Evolutionary conservation across 176 grass and related monocot genomes (phyloP).

Genomic region (Dactylis glomerata): DNA sequence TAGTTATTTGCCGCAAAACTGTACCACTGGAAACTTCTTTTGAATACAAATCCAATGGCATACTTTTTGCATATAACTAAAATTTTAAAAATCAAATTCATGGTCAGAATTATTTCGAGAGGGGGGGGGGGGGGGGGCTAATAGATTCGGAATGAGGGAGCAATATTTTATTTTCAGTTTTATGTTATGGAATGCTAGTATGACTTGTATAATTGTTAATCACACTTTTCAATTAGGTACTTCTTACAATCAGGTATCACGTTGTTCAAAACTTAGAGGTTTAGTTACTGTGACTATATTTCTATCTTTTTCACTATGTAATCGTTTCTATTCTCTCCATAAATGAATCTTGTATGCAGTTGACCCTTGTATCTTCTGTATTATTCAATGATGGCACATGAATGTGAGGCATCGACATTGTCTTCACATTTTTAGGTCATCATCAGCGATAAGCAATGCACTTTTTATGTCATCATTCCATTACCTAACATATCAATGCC

Average conservation of each 20-base stretch:
- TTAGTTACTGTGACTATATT: not conserved
- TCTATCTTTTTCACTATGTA: not conserved
- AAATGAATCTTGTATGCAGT: not conserved
- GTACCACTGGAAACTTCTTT: no score
- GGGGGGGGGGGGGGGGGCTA: no score
- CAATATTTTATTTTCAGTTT: not conserved
- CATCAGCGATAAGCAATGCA: not conserved
- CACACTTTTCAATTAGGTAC: not conserved
- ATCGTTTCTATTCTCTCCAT: not conserved
- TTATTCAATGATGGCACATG: not conserved
- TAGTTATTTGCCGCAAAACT: no score
- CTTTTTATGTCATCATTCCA: not conserved
- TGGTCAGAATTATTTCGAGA: no score
- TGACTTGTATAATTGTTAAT: not conserved
- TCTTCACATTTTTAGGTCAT: not conserved
- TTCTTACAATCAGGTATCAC: not conserved
- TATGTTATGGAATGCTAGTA: not conserved
- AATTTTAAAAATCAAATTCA: no score
- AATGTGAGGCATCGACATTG: not conserved
- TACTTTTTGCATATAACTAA: no score
- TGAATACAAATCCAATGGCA: no score
- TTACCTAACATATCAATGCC: not conserved
- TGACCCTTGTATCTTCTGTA: not conserved
- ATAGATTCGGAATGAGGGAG: no score
- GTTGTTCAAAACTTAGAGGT: not conserved